Percentiles rank a stretch among this genome's conserved stretches.
These are phyloP conservation scores for Vararia minispora DNA, from an alignment of 768 basidiomycete species.

Conservation along the genomic window DNA sequence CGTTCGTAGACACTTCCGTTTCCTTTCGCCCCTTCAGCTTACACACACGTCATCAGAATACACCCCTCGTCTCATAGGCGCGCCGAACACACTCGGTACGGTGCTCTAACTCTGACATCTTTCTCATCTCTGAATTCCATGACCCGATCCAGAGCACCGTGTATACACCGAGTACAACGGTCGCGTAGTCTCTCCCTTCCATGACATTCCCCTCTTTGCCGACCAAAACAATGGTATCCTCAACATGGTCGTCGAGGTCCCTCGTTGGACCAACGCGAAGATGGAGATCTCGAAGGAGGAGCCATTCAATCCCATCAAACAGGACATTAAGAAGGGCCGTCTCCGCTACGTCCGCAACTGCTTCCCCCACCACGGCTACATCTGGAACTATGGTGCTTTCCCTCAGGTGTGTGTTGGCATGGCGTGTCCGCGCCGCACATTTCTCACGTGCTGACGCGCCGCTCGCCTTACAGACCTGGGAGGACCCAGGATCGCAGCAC, in stretches of 20 bases:
- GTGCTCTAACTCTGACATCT: conserved; percentile 5
- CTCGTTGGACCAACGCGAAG: conserved; percentile 99
- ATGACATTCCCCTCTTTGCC: conserved; percentile 97
- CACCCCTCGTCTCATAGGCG: conserved; percentile 69
- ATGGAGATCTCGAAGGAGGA: conserved; percentile 99
- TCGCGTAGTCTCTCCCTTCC: conserved; percentile 75
- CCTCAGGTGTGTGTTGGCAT: conserved; percentile 60
- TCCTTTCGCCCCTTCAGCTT: conserved; percentile 1
- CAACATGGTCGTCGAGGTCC: conserved; percentile 98
- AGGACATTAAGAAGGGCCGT: conserved; percentile 95
- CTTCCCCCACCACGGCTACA: conserved; percentile 99
- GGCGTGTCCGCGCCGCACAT: neutral
- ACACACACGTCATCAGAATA: conserved; percentile 35
- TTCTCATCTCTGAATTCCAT: conserved; percentile 9
- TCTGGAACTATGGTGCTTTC: conserved; percentile 99
- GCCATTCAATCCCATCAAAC: conserved; percentile 99
- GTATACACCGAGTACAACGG: conserved; percentile 89
- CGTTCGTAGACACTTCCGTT: conserved; percentile 29
- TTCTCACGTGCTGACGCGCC: conserved; percentile 3
- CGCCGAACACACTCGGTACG: conserved; percentile 89
- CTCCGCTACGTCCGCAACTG: conserved; percentile 98
- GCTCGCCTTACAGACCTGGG: conserved; percentile 71
- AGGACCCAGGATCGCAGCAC: conserved; percentile 79
- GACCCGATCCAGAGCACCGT: conserved; percentile 66
- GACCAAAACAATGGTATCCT: conserved; percentile 91